A percentile compares a stretch with the other conserved stretches of the same genome.
phyloP scores from a whole-genome alignment of 176 grass and related monocot genomes.

The Rhynchospora pubera region DNA sequence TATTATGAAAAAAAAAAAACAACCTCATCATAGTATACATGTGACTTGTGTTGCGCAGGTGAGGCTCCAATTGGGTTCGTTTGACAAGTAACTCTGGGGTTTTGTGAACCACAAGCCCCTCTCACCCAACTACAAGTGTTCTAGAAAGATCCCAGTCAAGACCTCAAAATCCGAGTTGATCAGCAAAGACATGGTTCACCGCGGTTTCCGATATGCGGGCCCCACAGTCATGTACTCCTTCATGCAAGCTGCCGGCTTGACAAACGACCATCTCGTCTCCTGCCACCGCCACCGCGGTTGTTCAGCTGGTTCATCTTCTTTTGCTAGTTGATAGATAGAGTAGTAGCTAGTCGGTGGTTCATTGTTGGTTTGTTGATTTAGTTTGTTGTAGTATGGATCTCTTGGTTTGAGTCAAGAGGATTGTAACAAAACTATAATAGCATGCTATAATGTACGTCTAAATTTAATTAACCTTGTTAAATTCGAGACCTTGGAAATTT shows the following conservation, averaged over 20 bases:
- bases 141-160: conserved; percentile 93
- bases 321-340: not conserved
- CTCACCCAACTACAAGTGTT: conserved; percentile 64
- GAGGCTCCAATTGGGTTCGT: conserved; percentile 41
- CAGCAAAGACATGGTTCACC: conserved; percentile 97
- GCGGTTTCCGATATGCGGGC: conserved; percentile 77
- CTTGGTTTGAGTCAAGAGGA: conserved; percentile 20
- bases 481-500: not conserved
- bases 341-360: not conserved
- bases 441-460: not conserved
- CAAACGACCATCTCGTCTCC: conserved; percentile 92
- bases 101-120: conserved; percentile 87
- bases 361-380: conserved; percentile 3
- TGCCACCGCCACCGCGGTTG: conserved; percentile 80
- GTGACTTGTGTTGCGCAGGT: conserved; percentile 34
- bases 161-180: conserved; percentile 95
- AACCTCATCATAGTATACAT: conserved; percentile 12
- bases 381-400: not conserved
- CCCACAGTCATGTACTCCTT: conserved; percentile 90
- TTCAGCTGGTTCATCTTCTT: not conserved
- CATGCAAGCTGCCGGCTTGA: conserved; percentile 93
- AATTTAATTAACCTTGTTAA: conserved; percentile 21
- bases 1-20: not conserved
- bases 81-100: conserved; percentile 76
- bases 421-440: conserved; percentile 15